Evolutionary conservation across 2,329 filamentous ascomycete genomes (phyloP).

Genomic region (Talaromyces rugulosus): DNA sequence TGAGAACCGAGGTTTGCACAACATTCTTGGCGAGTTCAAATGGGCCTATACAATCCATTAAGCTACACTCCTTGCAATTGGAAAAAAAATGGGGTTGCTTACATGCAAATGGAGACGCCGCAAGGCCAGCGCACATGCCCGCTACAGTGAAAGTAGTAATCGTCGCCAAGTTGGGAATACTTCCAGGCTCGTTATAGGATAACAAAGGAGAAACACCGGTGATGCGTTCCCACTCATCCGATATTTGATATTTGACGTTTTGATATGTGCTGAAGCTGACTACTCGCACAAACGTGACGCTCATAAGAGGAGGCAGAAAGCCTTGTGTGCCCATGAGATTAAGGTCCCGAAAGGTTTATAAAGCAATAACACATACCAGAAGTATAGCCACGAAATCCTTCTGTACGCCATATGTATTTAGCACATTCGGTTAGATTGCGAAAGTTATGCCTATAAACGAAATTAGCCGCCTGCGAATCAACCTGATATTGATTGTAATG

Average conservation of each 20-base stretch:
- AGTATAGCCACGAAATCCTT: constrained; percentile 45
- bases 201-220: constrained; percentile 40
- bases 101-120: constrained; percentile 43
- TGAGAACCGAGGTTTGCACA: constrained; percentile 45
- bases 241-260: constrained; percentile 38
- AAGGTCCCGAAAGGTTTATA: neutral
- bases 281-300: constrained; percentile 43
- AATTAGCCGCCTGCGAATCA: constrained; percentile 5
- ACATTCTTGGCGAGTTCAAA: constrained; percentile 48
- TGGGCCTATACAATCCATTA: constrained; percentile 28
- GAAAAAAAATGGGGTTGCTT: constrained; percentile 16
- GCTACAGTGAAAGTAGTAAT: constrained; percentile 40
- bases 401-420: constrained; percentile 43
- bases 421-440: constrained; percentile 39
- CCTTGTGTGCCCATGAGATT: constrained; percentile 23
- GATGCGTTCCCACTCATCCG: constrained; percentile 33
- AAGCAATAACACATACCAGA: constrained; percentile 32
- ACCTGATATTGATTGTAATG: neutral
- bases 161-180: constrained; percentile 37
- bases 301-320: constrained; percentile 41
- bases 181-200: constrained; percentile 39
- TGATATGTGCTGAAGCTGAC: constrained; percentile 46
- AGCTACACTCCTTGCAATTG: neutral
- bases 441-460: constrained; percentile 38
- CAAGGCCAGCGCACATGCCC: constrained; percentile 39